Evolutionary conservation across 805 yeast genomes (phyloP).

Genomic region (Lipomyces starkeyi): DNA sequence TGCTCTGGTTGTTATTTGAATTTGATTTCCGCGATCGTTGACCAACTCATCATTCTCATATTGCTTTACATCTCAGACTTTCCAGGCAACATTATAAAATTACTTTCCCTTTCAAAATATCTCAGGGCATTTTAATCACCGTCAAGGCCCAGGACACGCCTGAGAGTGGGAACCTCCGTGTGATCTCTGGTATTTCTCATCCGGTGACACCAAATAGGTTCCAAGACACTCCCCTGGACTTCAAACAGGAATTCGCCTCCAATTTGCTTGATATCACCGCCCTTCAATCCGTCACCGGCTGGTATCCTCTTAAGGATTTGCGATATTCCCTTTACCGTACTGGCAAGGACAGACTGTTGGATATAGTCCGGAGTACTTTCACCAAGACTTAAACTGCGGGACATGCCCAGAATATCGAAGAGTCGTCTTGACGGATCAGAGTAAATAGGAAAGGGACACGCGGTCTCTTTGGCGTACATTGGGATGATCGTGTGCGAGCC

Average conservation of each 20-base stretch:
- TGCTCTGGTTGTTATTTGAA: too few relatives aligned
- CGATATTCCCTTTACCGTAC: slow-evolving; percentile 5
- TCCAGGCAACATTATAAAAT: too few relatives aligned
- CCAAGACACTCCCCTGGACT: slow-evolving; percentile 1
- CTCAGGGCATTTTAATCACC: too few relatives aligned
- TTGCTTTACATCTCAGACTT: too few relatives aligned
- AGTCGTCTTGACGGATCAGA: slow-evolving; percentile 9
- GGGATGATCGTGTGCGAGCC: slow-evolving; percentile 9
- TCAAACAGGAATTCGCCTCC: slow-evolving; percentile 12
- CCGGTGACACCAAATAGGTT: slow-evolving; percentile 8
- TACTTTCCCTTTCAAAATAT: too few relatives aligned
- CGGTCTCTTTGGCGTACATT: slow-evolving; percentile 10
- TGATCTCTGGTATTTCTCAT: slow-evolving; percentile 10
- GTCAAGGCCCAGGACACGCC: not conserved
- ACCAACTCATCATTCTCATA: too few relatives aligned
- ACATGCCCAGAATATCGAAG: slow-evolving; percentile 1
- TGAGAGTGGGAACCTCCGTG: slow-evolving; percentile 6
- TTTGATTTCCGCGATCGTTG: too few relatives aligned
- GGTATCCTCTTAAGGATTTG: slow-evolving; percentile 6
- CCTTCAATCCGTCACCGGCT: slow-evolving; percentile 5
- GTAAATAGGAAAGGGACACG: slow-evolving; percentile 7
- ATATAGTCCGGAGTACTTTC: slow-evolving; percentile 3
- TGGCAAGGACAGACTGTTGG: slow-evolving; percentile 4
- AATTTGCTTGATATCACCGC: slow-evolving; percentile 5
- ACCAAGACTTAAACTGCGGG: slow-evolving; percentile 7